phyloP scores from a whole-genome alignment of 257 asterid species.

The Prunella vulgaris region DNA sequence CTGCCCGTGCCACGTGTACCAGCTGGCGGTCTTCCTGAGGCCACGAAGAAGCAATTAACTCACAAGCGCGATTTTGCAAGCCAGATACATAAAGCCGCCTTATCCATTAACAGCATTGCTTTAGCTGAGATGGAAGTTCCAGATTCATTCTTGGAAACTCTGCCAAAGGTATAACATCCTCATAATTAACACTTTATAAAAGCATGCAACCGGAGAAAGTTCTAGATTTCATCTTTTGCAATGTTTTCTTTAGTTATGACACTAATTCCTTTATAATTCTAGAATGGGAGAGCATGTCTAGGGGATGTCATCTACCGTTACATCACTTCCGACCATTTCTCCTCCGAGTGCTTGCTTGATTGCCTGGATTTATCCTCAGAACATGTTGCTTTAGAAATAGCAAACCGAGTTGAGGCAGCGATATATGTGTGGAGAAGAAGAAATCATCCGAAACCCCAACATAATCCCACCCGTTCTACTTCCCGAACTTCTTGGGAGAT shows the following conservation, averaged over 20 bases:
- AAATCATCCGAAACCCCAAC: conserved; percentile 38
- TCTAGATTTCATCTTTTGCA: background rate
- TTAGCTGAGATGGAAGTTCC: conserved; percentile 93
- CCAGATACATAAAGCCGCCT: conserved; percentile 82
- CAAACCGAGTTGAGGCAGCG: conserved; percentile 77
- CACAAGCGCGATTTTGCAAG: conserved; percentile 73
- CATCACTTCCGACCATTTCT: conserved; percentile 74
- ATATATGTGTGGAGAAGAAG: conserved; percentile 66
- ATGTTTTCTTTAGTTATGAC: background rate
- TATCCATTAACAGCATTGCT: conserved; percentile 66
- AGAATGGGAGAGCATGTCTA: conserved; percentile 74
- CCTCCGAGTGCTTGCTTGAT: conserved; percentile 77
- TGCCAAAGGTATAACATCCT: conserved; percentile 62
- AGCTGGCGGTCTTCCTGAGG: conserved; percentile 60
- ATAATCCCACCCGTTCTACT: conserved; percentile 56
- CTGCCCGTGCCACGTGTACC: conserved; percentile 91
- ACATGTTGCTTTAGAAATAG: conserved; percentile 64
- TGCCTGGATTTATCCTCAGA: conserved; percentile 76
- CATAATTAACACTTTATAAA: background rate
- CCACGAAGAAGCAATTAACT: conserved; percentile 47
- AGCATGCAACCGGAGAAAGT: background rate
- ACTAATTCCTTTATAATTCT: background rate
- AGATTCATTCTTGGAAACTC: conserved; percentile 61
- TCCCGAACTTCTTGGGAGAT: conserved; percentile 76
- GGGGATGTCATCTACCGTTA: conserved; percentile 81